Conservation (phyloP, 257 asterid species). For the Solanum stenotomum region DNA sequence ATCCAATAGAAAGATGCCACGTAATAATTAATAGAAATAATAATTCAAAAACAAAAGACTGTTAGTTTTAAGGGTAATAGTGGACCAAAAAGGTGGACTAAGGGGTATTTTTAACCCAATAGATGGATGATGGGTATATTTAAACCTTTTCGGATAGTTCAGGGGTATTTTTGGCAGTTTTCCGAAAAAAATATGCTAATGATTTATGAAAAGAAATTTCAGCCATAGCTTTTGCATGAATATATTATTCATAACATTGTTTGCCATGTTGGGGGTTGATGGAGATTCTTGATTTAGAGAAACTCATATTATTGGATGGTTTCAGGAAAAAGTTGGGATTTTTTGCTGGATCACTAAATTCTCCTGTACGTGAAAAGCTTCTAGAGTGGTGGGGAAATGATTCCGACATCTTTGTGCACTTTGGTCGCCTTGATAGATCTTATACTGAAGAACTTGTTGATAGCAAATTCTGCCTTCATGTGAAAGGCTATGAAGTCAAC, state of each 20-base stretch:
- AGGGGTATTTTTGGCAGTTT: too few relatives aligned
- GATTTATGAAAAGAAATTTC: background rate
- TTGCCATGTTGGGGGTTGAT: background rate
- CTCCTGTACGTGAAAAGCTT: constrained; percentile 80
- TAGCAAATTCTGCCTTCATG: constrained; percentile 89
- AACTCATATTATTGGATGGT: background rate
- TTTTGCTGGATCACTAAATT: constrained; percentile 75
- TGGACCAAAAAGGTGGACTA: too few relatives aligned
- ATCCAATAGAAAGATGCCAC: too few relatives aligned
- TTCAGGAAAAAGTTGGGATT: constrained; percentile 65
- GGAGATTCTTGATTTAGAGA: background rate
- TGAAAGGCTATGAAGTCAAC: constrained; percentile 86
- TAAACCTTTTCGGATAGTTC: too few relatives aligned
- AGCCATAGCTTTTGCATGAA: background rate
- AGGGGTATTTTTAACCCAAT: too few relatives aligned
- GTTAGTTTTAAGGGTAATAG: too few relatives aligned
- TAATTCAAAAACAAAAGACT: too few relatives aligned
- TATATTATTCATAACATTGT: background rate
- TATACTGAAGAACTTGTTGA: constrained; percentile 50
- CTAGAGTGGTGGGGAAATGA: constrained; percentile 70
- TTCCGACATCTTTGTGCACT: constrained; percentile 50
- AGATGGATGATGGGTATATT: too few relatives aligned
- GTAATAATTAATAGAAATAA: too few relatives aligned
- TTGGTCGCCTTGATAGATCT: constrained; percentile 39
- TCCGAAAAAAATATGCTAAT: too few relatives aligned